Conservation (phyloP, 2,329 filamentous ascomycete species). For the Xylariaceae sp. region DNA sequence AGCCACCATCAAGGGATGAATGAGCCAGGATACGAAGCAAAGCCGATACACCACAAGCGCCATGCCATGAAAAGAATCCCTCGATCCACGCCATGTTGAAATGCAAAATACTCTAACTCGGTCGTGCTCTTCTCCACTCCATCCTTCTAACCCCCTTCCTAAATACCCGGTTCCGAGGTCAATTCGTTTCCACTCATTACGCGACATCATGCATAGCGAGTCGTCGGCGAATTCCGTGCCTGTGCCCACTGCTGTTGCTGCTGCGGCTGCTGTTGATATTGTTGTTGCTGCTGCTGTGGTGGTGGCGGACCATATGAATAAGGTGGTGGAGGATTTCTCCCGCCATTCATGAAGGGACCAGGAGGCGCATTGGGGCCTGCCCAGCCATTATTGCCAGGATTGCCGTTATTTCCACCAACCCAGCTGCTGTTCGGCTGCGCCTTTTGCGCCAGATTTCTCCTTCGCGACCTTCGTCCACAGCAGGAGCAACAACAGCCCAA, state of each 20-base stretch:
- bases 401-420: conserved; percentile 25
- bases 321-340: conserved; percentile 4
- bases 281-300: conserved; percentile 17
- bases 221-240: conserved; percentile 4
- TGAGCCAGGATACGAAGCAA: not conserved
- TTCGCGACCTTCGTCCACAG: conserved; percentile 39
- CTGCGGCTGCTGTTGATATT: conserved; percentile 13
- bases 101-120: conserved; percentile 2
- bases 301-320: conserved; percentile 11
- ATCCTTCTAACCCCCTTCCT: not conserved
- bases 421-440: conserved; percentile 27
- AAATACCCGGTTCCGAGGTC: conserved; percentile 7
- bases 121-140: not conserved
- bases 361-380: conserved; percentile 5
- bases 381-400: conserved; percentile 18
- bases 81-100: conserved; percentile 10
- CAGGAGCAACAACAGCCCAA: conserved; percentile 60
- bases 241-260: conserved; percentile 14
- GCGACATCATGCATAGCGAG: conserved; percentile 18
- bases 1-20: not conserved
- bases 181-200: not conserved
- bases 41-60: conserved; percentile 14
- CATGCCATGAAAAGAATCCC: conserved; percentile 14
- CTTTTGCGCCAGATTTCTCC: conserved; percentile 27
- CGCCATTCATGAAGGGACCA: conserved; percentile 17